These are phyloP conservation scores for Colletotrichum lindemuthianum DNA, from an alignment of 2,329 filamentous ascomycete genomes.

Conservation along the genomic window DNA sequence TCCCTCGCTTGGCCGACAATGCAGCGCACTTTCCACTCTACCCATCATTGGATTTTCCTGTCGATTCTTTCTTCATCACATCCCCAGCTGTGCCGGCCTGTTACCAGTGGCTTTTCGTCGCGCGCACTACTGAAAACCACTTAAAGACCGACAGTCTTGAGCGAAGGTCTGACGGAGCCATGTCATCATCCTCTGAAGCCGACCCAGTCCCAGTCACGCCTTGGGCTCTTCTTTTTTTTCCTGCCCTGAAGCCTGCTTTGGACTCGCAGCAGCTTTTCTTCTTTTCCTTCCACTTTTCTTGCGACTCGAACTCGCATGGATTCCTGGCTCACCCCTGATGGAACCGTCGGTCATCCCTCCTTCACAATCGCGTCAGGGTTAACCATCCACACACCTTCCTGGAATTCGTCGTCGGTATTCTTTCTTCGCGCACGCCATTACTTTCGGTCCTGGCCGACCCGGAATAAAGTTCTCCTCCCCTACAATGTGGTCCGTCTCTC, in stretches of 20 bases:
- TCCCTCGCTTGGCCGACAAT: slow-evolving; percentile 24
- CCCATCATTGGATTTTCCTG: too few relatives aligned
- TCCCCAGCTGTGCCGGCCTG: too few relatives aligned
- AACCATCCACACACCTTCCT: slow-evolving; percentile 20
- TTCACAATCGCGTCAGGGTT: slow-evolving; percentile 15
- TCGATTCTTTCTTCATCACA: too few relatives aligned
- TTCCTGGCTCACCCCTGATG: slow-evolving; percentile 29
- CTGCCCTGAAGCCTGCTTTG: slow-evolving; percentile 24
- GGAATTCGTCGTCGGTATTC: not conserved
- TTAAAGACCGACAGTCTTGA: too few relatives aligned
- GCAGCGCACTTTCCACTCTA: not conserved
- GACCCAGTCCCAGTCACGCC: not conserved
- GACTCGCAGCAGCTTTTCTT: not conserved
- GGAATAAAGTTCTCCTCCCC: not conserved
- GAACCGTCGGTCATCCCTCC: slow-evolving; percentile 17
- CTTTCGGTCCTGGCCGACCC: not conserved
- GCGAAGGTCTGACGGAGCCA: slow-evolving; percentile 17
- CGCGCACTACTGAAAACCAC: too few relatives aligned
- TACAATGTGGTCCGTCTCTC: too few relatives aligned
- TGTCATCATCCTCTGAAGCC: slow-evolving; percentile 28
- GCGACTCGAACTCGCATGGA: slow-evolving; percentile 6
- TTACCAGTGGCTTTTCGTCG: too few relatives aligned
- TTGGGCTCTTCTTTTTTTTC: not conserved
- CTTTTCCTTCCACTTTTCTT: slow-evolving; percentile 7
- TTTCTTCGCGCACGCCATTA: not conserved